These are phyloP conservation scores for Acanthamoeba healyi DNA, from an alignment of 208 protist genomes.

Conservation along the genomic window DNA sequence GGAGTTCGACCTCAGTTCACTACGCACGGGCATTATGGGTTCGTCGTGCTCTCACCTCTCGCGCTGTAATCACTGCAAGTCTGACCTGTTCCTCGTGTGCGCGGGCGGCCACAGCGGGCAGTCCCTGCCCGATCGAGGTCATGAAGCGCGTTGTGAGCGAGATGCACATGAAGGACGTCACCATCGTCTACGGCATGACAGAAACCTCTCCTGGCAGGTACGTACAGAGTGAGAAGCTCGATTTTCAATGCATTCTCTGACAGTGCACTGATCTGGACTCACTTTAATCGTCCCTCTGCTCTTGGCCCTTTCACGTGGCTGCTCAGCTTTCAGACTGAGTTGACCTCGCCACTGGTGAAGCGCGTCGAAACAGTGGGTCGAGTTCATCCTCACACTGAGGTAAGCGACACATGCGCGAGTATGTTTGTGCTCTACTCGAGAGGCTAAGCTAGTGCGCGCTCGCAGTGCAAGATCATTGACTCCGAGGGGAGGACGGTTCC, in stretches of 20 bases:
- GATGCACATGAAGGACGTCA: slow-evolving; percentile 85
- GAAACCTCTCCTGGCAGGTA: slow-evolving; percentile 87
- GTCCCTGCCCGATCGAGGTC: slow-evolving; percentile 84
- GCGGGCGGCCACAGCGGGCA: too few relatives aligned
- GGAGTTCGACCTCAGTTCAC: slow-evolving; percentile 77
- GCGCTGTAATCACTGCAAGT: not conserved
- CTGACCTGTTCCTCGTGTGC: not conserved
- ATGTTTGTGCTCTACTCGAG: too few relatives aligned
- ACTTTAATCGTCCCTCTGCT: too few relatives aligned
- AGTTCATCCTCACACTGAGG: slow-evolving; percentile 86
- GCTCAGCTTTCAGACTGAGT: slow-evolving; percentile 80
- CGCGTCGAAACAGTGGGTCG: slow-evolving; percentile 85
- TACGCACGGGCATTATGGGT: slow-evolving; percentile 90
- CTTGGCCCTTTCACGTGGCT: too few relatives aligned
- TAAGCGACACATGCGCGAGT: not conserved
- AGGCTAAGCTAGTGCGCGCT: too few relatives aligned
- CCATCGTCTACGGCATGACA: slow-evolving; percentile 90
- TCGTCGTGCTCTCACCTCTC: not conserved
- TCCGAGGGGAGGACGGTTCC: slow-evolving; percentile 72
- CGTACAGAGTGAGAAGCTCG: too few relatives aligned
- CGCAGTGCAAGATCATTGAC: slow-evolving; percentile 84
- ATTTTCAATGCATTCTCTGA: too few relatives aligned
- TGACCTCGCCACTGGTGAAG: slow-evolving; percentile 71
- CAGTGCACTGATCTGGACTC: too few relatives aligned
- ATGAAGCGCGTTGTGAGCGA: slow-evolving; percentile 85